Base-by-base conservation (phyloP, 1,139 yeast genomes). In the Taphrina pruni region DNA sequence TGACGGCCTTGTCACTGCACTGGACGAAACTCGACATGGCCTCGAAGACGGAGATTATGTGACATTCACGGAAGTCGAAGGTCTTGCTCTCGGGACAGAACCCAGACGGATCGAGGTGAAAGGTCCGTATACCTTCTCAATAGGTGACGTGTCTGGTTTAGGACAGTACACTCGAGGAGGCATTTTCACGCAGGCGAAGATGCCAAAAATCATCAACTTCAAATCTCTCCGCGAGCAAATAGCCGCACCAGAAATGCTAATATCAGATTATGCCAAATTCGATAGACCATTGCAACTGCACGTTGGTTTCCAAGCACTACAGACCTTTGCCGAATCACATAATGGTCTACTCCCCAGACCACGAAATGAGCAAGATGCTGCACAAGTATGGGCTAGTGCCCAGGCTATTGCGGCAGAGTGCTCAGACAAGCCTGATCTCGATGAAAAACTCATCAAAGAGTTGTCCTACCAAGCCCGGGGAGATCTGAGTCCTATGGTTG, bases 11-110 rank as follows among this genome's bases (percentile, higher is more conserved):
- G 97, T 94, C 45, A 89, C 97, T 36, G 90, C 90, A 83, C 84
- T 93, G 75, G 97, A 90, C 77, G 98, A 92, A 74, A 87, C 86
- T 72, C 87, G 98, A 78, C 99, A 94, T 77, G 97, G 97, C 12
- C 82, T 94, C 70, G 91, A 92, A 80, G 97, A 91, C 78, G 98
- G 97, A 21, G 90, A 90, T 75, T 90, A 81, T 77, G 97, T 94
- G 69, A 89, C 88, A 77, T 93, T 93, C 76, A 78, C 90, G n/a
- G 98, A 93, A 79, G 87, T 93, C 46, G 86, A 88, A 74, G 97
- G 97, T 35, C 74, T 84, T 36, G 83, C 81, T 51, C 77, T 76
- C 67, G 88, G 87, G 71, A 96, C 91, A 7, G 80, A 84, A 67
- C 86, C 94, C 1, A 86, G 84, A 76, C 88, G 88, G 75, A 85